These are phyloP conservation scores for Elymus sibiricus DNA, from an alignment of 176 grass and related monocot genomes.

Conservation along the genomic window DNA sequence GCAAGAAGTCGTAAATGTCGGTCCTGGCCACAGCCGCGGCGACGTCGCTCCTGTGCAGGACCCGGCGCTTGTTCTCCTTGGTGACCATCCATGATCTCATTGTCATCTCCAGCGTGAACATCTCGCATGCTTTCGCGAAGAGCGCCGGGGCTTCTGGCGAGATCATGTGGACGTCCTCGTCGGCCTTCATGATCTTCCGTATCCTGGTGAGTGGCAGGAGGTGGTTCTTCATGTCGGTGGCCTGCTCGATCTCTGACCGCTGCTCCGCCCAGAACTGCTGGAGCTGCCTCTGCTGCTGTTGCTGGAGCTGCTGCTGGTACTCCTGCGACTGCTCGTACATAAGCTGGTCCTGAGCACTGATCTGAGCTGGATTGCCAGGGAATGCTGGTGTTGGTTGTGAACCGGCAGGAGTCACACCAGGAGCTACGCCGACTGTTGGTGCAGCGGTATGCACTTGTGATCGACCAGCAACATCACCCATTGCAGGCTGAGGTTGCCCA, in stretches of 20 bases:
- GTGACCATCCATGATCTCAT: slow-evolving; percentile 67
- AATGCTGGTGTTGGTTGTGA: not conserved
- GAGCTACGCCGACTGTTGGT: not conserved
- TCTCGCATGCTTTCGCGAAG: slow-evolving; percentile 59
- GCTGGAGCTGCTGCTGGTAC: not conserved
- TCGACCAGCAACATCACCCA: slow-evolving; percentile 32
- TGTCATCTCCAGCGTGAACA: slow-evolving; percentile 60
- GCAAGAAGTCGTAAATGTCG: slow-evolving; percentile 58
- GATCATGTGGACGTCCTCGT: slow-evolving; percentile 62
- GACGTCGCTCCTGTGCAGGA: slow-evolving; percentile 57
- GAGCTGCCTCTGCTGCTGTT: not conserved
- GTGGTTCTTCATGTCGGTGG: not conserved
- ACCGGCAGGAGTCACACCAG: not conserved
- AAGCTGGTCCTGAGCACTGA: not conserved
- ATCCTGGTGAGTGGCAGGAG: slow-evolving; percentile 24
- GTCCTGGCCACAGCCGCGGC: slow-evolving; percentile 49
- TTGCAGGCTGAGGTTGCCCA: slow-evolving; percentile 30
- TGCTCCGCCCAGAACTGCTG: not conserved
- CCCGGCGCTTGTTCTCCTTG: slow-evolving; percentile 55
- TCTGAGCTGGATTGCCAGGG: not conserved
- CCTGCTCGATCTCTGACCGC: not conserved
- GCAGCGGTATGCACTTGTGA: slow-evolving; percentile 41
- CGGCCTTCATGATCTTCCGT: slow-evolving; percentile 69
- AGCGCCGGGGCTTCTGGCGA: slow-evolving; percentile 54
- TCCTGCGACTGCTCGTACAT: not conserved